Conservation (phyloP, 495 filamentous ascomycete species). For the Penicillium canariense region DNA sequence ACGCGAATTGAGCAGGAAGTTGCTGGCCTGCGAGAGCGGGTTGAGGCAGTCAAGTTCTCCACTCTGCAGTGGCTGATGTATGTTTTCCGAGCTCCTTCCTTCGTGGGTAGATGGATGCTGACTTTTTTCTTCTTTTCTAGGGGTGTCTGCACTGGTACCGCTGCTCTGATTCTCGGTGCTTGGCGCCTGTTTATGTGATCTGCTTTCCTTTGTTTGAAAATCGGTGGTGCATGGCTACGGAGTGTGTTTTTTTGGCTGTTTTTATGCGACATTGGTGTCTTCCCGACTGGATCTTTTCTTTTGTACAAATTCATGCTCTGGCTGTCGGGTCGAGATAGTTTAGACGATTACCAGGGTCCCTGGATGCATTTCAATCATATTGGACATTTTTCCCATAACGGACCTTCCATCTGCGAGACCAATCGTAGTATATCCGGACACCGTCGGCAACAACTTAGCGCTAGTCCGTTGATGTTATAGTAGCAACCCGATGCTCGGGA, state of each 20-base stretch:
- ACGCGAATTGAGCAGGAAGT: constrained; percentile 98
- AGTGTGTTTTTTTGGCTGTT: constrained; percentile 16
- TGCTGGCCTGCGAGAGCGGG: constrained; percentile 80
- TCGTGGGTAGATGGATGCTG: constrained; percentile 16
- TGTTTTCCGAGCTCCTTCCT: constrained; percentile 18
- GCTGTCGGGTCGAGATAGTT: neutral
- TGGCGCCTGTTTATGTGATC: constrained; percentile 79
- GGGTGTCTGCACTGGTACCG: constrained; percentile 92
- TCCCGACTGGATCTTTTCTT: constrained; percentile 12
- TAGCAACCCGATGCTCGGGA: neutral
- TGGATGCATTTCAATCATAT: neutral
- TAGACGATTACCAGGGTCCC: neutral
- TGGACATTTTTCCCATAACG: neutral
- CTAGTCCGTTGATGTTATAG: neutral
- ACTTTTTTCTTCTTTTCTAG: constrained; percentile 34
- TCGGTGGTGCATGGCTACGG: constrained; percentile 22
- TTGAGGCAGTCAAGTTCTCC: constrained; percentile 96
- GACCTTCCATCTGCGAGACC: neutral
- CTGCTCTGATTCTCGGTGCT: constrained; percentile 90
- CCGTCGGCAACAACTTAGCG: neutral
- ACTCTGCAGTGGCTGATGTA: constrained; percentile 97
- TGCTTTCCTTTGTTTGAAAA: neutral
- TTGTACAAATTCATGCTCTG: constrained; percentile 21
- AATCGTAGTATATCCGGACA: neutral
- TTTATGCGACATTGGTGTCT: constrained; percentile 12